Percentiles rank a stretch among this genome's conserved stretches.
Conservation (phyloP, 129 eudicot species). For the Kitagawia praeruptora region DNA sequence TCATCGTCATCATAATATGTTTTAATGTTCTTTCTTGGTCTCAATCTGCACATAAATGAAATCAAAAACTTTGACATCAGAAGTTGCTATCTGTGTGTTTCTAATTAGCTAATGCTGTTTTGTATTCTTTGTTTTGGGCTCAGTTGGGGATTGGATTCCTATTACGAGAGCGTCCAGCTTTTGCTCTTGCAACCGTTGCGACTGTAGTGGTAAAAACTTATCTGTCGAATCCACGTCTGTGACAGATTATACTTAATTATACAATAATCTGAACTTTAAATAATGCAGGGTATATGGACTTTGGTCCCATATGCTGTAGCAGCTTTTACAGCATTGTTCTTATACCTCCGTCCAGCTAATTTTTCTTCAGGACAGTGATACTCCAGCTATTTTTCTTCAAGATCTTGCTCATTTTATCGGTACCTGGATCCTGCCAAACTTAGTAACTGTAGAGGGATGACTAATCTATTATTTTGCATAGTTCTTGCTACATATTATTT, state of each 20-base stretch:
- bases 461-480: background rate
- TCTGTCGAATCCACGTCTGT: conserved; percentile 1
- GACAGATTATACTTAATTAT: background rate
- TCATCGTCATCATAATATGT: background rate
- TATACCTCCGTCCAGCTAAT: conserved; percentile 47
- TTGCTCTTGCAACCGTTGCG: conserved; percentile 89
- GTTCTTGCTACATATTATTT: background rate
- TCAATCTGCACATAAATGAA: background rate
- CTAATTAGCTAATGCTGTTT: conserved; percentile 14
- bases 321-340: conserved; percentile 58
- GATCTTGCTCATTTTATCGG: background rate
- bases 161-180: conserved; percentile 79
- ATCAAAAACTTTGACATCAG: background rate
- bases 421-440: background rate
- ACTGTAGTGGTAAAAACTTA: conserved; percentile 60
- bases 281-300: conserved; percentile 71
- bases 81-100: background rate
- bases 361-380: conserved; percentile 17
- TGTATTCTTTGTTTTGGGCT: conserved; percentile 8
- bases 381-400: conserved; percentile 27
- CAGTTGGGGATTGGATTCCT: conserved; percentile 88
- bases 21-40: background rate
- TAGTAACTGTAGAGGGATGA: background rate
- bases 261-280: conserved; percentile 5
- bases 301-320: conserved; percentile 79